Conservation (phyloP, 345 rosid genomes). For the Firmiana major region DNA sequence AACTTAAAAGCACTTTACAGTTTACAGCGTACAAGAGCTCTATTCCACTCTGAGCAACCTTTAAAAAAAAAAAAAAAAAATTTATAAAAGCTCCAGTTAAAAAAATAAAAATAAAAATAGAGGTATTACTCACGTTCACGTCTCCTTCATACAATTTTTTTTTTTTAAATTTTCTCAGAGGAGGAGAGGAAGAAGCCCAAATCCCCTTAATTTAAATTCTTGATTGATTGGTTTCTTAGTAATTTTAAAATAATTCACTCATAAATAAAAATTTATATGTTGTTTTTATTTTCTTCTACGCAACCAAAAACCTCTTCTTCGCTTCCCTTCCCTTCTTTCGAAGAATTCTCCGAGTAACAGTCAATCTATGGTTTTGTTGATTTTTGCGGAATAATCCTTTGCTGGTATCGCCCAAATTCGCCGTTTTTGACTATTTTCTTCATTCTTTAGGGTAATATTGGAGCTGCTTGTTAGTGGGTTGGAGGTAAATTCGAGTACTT, state of each 20-base stretch:
- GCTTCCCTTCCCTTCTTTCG: not conserved
- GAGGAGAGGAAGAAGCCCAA: not conserved
- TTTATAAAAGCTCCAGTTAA: too few species aligned
- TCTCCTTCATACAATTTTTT: not conserved
- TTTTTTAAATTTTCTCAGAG: not conserved
- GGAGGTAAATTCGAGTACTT: not conserved
- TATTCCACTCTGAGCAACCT: too few species aligned
- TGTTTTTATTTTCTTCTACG: constrained; percentile 39
- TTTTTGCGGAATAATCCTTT: not conserved
- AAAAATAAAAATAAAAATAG: not conserved
- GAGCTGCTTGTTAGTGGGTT: constrained; percentile 4
- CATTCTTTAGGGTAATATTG: not conserved
- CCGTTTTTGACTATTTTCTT: not conserved
- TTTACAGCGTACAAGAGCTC: too few species aligned
- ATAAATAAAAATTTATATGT: not conserved
- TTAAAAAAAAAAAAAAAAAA: too few species aligned
- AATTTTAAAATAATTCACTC: not conserved
- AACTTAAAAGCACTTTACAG: too few species aligned
- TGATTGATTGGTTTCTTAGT: constrained; percentile 4
- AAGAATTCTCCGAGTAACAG: not conserved
- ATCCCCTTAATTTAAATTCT: not conserved
- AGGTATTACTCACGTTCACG: constrained; percentile 21
- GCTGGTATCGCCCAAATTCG: constrained; percentile 2
- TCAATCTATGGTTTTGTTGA: not conserved
- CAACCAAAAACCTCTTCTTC: constrained; percentile 24